Base-by-base conservation (phyloP, 305 asterid genomes). In the Stenogyne calaminthoides region DNA sequence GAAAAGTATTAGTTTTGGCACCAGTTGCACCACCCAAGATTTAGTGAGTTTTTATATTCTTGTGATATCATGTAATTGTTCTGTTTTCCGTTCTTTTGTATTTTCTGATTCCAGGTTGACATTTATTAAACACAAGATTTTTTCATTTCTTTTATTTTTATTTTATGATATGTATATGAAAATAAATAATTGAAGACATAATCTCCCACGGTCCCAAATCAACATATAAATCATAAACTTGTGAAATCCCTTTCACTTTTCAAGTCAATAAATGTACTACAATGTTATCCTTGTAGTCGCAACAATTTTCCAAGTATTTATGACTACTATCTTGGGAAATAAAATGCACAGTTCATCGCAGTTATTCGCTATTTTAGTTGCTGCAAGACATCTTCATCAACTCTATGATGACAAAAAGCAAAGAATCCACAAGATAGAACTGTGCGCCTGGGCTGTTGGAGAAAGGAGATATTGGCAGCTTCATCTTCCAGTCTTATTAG, bases 301-400 rank as follows among this genome's bases (percentile, higher is more conserved):
- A 18, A 57, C 59, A 57, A 42, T 29, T 55, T 64, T 75, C 34
- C 36, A 32, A 42, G 68, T 63, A 72, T 55, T 51, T 20, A 75
- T 57, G 59, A 46, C 44, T 44, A 20, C 18, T 44, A 70, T 61
- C 10, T 40, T 19, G 60, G 27, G 80, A 67, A 59, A 47, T 57
- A n/a, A 47, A 61, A 63, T 67, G 70, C 56, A 49, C 89, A 95
- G 98, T 95, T 95, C 73, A 82, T 92, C 80, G 83, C 94, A 19
- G 96, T 90, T 68, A 74, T 89, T 81, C 96, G 95, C 94, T 77
- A 83, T 92, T 69, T 72, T 92, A 78, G 81, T 72, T 62, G 95
- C 97, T 77, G 98, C 89, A 72, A 89, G 90, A 82, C 88, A 84
- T 56, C 87, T 95, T 60, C 90, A 80, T 56, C 82, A 80, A 80